A percentile compares a stretch with the other conserved stretches of the same genome.
phyloP scores from a whole-genome alignment of 176 grass and related monocot genomes.

The Raddia distichophylla region DNA sequence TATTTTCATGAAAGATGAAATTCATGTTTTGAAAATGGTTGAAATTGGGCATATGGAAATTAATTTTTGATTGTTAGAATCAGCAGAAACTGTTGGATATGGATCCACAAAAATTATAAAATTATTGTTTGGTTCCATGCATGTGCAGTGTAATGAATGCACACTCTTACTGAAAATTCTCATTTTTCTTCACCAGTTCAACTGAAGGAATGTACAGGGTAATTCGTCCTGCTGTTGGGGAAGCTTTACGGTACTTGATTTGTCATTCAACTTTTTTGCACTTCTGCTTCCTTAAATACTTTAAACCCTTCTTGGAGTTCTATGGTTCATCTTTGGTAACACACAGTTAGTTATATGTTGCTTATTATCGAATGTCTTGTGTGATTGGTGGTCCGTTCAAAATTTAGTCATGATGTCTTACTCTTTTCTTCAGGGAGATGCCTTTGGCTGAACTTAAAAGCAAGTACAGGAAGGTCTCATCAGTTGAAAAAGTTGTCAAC shows the following conservation, averaged over 20 bases:
- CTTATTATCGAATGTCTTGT: not conserved
- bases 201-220: constrained; percentile 79
- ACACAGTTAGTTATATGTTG: not conserved
- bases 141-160: constrained; percentile 5
- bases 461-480: constrained; percentile 86
- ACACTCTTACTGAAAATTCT: constrained; percentile 5
- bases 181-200: constrained; percentile 58
- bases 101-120: not conserved
- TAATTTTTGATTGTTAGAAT: not conserved
- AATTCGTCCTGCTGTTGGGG: constrained; percentile 86
- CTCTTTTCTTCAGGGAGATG: constrained; percentile 70
- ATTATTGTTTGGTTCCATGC: constrained; percentile 16
- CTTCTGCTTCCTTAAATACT: constrained; percentile 20
- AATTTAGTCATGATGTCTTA: not conserved
- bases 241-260: constrained; percentile 76
- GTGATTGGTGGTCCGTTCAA: not conserved
- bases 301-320: constrained; percentile 34
- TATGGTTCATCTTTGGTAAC: constrained; percentile 20
- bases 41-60: constrained; percentile 10
- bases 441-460: constrained; percentile 68
- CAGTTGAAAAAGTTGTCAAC: constrained; percentile 68
- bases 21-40: constrained; percentile 16
- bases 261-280: constrained; percentile 20
- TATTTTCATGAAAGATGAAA: constrained; percentile 41
- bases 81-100: not conserved